These are phyloP conservation scores for Penicillium thymicola DNA, from an alignment of 2,329 filamentous ascomycete genomes.

Conservation along the genomic window DNA sequence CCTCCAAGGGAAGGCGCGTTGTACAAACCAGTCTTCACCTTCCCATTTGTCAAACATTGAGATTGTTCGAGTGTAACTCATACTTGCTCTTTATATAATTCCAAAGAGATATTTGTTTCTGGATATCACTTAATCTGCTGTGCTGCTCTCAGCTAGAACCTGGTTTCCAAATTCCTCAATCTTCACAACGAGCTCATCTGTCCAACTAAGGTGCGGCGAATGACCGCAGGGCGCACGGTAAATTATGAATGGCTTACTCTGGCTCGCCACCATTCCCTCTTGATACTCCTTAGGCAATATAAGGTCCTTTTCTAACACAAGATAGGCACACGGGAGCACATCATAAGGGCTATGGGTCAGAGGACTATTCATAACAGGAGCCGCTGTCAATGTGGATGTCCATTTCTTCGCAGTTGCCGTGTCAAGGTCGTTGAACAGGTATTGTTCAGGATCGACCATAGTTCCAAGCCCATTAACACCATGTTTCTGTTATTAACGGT, in stretches of 20 bases:
- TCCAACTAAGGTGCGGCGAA: constrained; percentile 36
- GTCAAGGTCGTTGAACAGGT: constrained; percentile 30
- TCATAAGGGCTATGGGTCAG: constrained; percentile 34
- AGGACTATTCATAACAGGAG: constrained; percentile 23
- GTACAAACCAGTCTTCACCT: not conserved
- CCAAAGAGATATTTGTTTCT: not conserved
- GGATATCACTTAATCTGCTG: not conserved
- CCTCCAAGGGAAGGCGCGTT: not conserved
- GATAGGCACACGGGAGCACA: constrained; percentile 32
- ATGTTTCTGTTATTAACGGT: constrained; percentile 10
- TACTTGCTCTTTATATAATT: not conserved
- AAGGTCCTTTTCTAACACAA: constrained; percentile 30
- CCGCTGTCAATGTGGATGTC: constrained; percentile 25
- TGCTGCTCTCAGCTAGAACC: not conserved
- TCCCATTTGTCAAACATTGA: not conserved
- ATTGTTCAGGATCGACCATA: constrained; percentile 23
- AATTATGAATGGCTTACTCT: constrained; percentile 23
- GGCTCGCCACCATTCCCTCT: constrained; percentile 30
- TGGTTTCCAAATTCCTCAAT: constrained; percentile 22
- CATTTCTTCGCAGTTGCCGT: constrained; percentile 22
- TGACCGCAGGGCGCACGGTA: constrained; percentile 29
- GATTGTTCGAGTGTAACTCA: not conserved
- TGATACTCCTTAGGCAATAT: constrained; percentile 32
- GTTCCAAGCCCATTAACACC: constrained; percentile 23
- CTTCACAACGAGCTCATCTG: constrained; percentile 21